Evolutionary conservation across 345 rosid species (phyloP), one percentile per base, ranked within the genome.

Genomic region (Salix brachista): DNA sequence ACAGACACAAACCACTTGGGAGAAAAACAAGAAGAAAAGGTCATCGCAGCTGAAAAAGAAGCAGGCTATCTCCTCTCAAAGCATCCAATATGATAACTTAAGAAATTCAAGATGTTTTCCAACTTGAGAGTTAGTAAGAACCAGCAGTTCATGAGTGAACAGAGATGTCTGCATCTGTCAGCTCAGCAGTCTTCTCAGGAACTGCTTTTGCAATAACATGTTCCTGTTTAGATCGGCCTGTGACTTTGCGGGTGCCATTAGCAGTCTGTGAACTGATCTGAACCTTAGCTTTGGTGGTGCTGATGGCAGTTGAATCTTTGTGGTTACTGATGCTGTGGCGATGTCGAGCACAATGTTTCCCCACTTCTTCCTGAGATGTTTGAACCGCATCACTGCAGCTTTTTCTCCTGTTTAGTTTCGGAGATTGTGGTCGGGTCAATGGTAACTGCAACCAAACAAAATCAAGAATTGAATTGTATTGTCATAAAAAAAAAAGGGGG

Each of bases 331-430:
- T 67, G 83, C 98, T 95, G 82, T 89, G 91, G 69, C 96, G 95
- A 65, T 87, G 86, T 32, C 88, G 84, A 68, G 78, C 85, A 87
- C 92, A 89, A 76, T 70, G 83, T 80, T 85, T 88, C 78, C 83
- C 90, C 69, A 84, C 90, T 70, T 82, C 91, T 30, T 85, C 94
- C 56, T 61, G 79, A 69, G 83, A 71, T 69, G 88, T 39, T 64
- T 56, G 80, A 75, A 82, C 67, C 23, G 87, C 90, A 84, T 93
- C 97, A n/a, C 92, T 72, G 71, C 94, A 92, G 87, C 99, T 96
- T 92, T 84, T 96, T 86, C 97, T 90, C 41, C 97, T 87, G 2
- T 75, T 82, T 76, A 85, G 77, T 54, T 82, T 82, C 21, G 84
- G 84, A 3, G 84, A 93, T 75, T 87, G 85, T 32, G 98, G 91